Base-by-base conservation (phyloP, 768 basidiomycete species). In the Russula lepida region DNA sequence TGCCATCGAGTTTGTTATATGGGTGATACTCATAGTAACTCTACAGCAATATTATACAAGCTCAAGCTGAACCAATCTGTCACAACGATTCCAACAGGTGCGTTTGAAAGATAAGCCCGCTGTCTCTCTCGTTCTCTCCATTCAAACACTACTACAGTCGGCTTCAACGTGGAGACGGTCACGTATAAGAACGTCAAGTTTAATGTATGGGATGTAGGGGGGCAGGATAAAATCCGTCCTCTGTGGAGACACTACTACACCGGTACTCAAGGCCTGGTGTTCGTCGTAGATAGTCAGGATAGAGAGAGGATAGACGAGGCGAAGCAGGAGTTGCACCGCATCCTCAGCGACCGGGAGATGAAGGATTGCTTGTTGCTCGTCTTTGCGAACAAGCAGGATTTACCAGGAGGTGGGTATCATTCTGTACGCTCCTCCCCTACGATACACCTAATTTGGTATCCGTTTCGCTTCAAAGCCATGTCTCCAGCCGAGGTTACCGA, bases 221-320 rank as follows among this genome's bases (percentile, higher is more conserved):
- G 95, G n/a, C 95, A 98, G 76, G 95, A 98, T 79, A 98, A 98
- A 82, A 98, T 98, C 71, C 83, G 95, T 54, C 95, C 95, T 27
- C 79, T 98, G 44, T 98, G 95, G 95, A 82, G 95, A 76, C 95
- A 98, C 75, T 98, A 98, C 75, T 98, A 98, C 78, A 98, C 95
- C 13, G 95, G 95, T 63, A 98, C 95, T 1, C 95, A 98, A 76
- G 95, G 95, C 59, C 85, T 98, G 65, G 95, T 98, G 58, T 98
- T 97, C 71, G 95, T 98, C 59, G 93, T 98, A 60, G 95, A 98
- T 76, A 95, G 92, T 64, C 91, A 93, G 70, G 95, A 98, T 74
- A 78, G 91, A 62, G 93, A 95, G 69, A 84, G 95, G 62, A 88
- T 98, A 70, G 94, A 98, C 72, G 95, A 98, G 75, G 95, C 95